Evolutionary conservation across 2,329 filamentous ascomycete species (phyloP), one percentile per base, ranked within the genome.

Genomic region (Thelonectria rubi): DNA sequence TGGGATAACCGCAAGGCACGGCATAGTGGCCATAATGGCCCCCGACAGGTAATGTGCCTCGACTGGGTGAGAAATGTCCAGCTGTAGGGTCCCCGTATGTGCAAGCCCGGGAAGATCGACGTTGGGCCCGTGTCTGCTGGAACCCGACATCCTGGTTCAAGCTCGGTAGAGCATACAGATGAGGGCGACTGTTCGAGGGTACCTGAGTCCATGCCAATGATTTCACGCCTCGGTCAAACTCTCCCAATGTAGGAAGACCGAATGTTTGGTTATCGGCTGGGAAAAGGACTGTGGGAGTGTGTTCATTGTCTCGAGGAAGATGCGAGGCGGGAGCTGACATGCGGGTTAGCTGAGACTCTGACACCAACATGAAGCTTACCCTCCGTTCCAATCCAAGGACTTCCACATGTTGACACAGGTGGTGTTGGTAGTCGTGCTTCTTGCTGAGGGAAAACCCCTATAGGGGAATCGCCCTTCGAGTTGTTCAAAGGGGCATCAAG

Each of bases 161-260:
- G 39, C 65, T 65, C 12, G 67, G 67, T 7, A 75, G 69, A 51
- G 74, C 72, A 10, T 75, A 76, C n/a, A 69, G 63, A 21, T 69
- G 68, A 11, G 69, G 69, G 63, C 72, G 72, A 8, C 69, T 64
- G 20, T 67, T 72, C 9, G 59, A 60, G 24, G 71, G 71, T 20
- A 75, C 75, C 55, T 76, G 68, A 15, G 68, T 69, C 51, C 74
- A 69, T 18, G 72, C 74, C 20, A 78, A 68, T 15, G 73, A 74
- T 51, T 78, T 73, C n/a, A 78, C 76, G 14, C 75, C 77, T 60
- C 74, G 73, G 45, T 77, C 77, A 49, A 79, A 79, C 58, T 78
- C 76, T 39, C 73, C 71, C 20, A 78, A 64, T 53, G 76, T 78
- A 5, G 77, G 77, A 32, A 79, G 74, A 46, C 67, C 72, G 40